Base-by-base conservation (phyloP, 805 yeast species). In the Myxozyma neotropica region DNA sequence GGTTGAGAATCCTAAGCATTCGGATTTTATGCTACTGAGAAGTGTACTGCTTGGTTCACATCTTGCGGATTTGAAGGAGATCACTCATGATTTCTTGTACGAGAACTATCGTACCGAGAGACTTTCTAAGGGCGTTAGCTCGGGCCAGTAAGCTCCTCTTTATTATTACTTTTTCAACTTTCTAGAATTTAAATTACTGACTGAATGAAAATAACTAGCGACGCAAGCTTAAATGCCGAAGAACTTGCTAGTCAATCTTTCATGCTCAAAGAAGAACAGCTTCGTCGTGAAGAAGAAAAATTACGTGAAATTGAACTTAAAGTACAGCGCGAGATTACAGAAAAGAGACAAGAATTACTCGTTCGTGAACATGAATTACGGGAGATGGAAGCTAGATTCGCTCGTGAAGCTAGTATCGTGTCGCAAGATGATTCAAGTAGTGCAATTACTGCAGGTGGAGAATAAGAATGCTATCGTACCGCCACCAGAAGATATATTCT, bases 11-110 rank as follows among this genome's bases (percentile, higher is more conserved):
- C 74, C 77, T 1, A 58, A 58, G 57, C 75, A 70, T 67, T 73
- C 73, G 53, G 81, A 71, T 67, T 70, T 68, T 59, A 61, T 58
- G 44, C 68, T 81, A 17, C 75, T 89, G 68, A 84, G 86, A 64
- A 81, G 86, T 49, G 93, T 88, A 2, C 72, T 89, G 42, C 82
- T 89, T 69, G 95, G 95, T 5, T 82, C 92, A n/a, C 96, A 89
- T 71, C 76, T 88, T 66, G 87, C 85, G 71, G 94, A 88, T 69
- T 82, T 88, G 69, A 87, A 88, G 74, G 95, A 88, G 69, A 77
- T 87, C 59, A 89, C 95, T 29, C 90, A 87, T 68, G 88, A 84
- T 67, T 78, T 84, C 73, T 74, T 88, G 55, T 88, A 88, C 73
- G 95, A 88, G 70, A 84, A 85, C 58, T 88, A 87, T 71, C 82